Percentiles rank a stretch among this genome's conserved stretches.
Evolutionary conservation across 2,329 filamentous ascomycete species (phyloP).

Genomic region (Exophiala bonariae): DNA sequence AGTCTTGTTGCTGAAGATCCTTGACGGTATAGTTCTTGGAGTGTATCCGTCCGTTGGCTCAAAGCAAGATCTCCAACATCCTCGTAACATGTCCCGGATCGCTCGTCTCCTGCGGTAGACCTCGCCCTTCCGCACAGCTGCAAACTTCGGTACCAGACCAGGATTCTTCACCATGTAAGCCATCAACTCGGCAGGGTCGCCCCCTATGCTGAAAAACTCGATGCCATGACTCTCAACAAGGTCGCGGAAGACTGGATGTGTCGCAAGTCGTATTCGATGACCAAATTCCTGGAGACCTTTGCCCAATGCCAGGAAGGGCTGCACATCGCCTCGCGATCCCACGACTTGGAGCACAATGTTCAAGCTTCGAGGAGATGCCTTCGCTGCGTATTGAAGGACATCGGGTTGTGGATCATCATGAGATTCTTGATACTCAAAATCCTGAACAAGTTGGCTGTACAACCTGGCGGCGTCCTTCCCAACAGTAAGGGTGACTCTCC

Average conservation of each 20-base stretch:
- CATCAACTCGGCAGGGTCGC: constrained; percentile 54
- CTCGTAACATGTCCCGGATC: constrained; percentile 38
- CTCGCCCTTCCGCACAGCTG: constrained; percentile 36
- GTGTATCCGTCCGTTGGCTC: constrained; percentile 30
- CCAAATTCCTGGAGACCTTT: constrained; percentile 50
- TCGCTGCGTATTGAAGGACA: background rate
- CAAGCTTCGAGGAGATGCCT: constrained; percentile 25
- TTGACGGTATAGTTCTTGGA: background rate
- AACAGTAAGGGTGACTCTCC: no score
- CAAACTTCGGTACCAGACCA: constrained; percentile 39
- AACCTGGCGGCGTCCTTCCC: no score
- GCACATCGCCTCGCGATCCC: constrained; percentile 55
- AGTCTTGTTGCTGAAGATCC: background rate
- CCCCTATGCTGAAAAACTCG: constrained; percentile 59
- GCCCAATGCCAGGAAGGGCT: constrained; percentile 60
- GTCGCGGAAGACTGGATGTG: constrained; percentile 53
- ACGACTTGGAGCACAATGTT: constrained; percentile 59
- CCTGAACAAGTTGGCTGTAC: no score
- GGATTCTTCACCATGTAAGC: constrained; percentile 53
- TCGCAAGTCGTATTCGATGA: constrained; percentile 58
- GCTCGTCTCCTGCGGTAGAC: constrained; percentile 32
- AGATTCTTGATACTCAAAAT: no score
- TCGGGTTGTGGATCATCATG: no score
- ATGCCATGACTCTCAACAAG: constrained; percentile 54
- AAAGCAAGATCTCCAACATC: constrained; percentile 41